phyloP scores from a whole-genome alignment of 2,329 filamentous ascomycete genomes.

The Capronia epimyces region DNA sequence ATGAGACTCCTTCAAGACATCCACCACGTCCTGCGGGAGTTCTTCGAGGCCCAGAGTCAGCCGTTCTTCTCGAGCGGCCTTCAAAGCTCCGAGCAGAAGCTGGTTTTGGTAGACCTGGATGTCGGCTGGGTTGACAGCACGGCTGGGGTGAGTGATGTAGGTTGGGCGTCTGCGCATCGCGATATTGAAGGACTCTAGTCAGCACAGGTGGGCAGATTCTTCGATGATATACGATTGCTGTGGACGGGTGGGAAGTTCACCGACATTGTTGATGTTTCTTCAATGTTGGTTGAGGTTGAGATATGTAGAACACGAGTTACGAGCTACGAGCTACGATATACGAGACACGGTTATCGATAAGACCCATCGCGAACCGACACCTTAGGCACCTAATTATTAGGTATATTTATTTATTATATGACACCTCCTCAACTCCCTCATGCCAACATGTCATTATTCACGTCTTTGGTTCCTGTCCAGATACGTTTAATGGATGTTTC shows the following conservation, averaged over 20 bases:
- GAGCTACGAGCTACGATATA: neutral
- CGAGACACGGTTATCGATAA: slow-evolving; percentile 3
- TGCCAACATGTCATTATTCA: neutral
- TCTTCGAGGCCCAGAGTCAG: slow-evolving; percentile 69
- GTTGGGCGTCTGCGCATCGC: slow-evolving; percentile 22
- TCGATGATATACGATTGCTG: neutral
- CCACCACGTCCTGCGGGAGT: slow-evolving; percentile 59
- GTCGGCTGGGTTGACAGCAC: slow-evolving; percentile 54
- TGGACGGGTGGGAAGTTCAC: neutral
- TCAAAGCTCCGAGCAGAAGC: slow-evolving; percentile 55
- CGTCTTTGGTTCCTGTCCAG: no score
- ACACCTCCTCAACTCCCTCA: neutral
- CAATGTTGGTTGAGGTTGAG: neutral
- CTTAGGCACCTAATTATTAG: neutral
- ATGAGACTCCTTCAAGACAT: slow-evolving; percentile 58
- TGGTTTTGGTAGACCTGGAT: slow-evolving; percentile 53
- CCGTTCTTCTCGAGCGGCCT: slow-evolving; percentile 71
- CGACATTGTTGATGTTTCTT: neutral
- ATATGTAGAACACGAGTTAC: neutral
- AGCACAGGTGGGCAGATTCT: neutral
- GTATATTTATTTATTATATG: neutral
- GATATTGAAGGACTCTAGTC: neutral
- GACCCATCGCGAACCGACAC: neutral
- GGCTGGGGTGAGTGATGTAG: slow-evolving; percentile 22
- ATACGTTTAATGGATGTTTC: no score